Evolutionary conservation across 352 stramenopile species (phyloP).

Genomic region (Globisporangium iwayamae): DNA sequence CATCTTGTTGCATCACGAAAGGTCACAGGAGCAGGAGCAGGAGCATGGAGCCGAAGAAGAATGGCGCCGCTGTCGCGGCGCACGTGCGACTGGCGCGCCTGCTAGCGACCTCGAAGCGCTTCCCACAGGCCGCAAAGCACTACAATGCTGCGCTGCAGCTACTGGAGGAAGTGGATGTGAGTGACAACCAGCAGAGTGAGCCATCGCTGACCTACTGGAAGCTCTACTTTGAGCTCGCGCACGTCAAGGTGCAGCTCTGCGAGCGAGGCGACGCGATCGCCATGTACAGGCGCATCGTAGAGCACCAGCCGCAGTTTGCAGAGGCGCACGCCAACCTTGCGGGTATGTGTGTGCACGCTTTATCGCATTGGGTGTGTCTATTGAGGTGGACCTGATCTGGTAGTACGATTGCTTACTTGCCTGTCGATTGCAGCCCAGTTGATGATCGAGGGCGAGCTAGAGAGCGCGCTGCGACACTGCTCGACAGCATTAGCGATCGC

Average conservation of each 20-base stretch:
- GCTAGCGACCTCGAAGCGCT: conserved; percentile 1
- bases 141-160: conserved; percentile 11
- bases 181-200: background rate
- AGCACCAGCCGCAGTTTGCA: conserved; percentile 21
- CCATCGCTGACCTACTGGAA: conserved; percentile 5
- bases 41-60: background rate
- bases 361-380: background rate
- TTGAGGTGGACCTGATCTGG: background rate
- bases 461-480: conserved; percentile 37
- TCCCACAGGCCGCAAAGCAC: conserved; percentile 11
- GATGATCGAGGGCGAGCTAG: conserved; percentile 28
- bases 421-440: conserved; percentile 23
- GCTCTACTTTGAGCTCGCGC: conserved; percentile 22
- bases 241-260: conserved; percentile 14
- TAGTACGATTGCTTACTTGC: too few species aligned
- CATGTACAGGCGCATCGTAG: conserved; percentile 31
- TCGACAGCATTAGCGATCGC: conserved; percentile 26
- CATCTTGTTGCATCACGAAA: too few species aligned
- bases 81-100: conserved; percentile 14
- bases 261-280: conserved; percentile 26
- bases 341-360: conserved; percentile 8
- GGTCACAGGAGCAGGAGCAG: background rate
- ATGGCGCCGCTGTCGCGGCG: background rate
- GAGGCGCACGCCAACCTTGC: conserved; percentile 56
- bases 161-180: background rate